Evolutionary conservation across 129 eudicot species (phyloP).

Genomic region (Dittrichia graveolens): DNA sequence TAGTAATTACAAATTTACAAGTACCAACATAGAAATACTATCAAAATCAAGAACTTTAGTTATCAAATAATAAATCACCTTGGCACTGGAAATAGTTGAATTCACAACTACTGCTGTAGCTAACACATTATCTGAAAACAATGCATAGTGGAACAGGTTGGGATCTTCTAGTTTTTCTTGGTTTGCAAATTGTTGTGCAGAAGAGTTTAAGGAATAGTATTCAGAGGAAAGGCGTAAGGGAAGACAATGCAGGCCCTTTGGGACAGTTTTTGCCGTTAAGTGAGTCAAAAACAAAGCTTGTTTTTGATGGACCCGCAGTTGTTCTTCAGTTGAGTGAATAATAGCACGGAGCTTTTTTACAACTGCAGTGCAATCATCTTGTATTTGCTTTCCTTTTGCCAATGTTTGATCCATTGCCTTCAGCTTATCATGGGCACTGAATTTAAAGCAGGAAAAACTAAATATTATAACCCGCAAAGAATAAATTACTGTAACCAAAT

Average conservation of each 20-base stretch:
- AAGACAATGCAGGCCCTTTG: slow-evolving; percentile 90
- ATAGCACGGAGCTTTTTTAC: slow-evolving; percentile 89
- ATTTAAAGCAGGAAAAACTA: slow-evolving; percentile 8
- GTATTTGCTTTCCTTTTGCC: slow-evolving; percentile 80
- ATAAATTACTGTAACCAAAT: background rate
- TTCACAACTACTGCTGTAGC: slow-evolving; percentile 85
- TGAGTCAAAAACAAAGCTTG: slow-evolving; percentile 80
- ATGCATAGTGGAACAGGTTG: slow-evolving; percentile 71
- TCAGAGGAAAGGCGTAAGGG: slow-evolving; percentile 82
- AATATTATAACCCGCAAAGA: background rate
- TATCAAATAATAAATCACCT: slow-evolving; percentile 40
- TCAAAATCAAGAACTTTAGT: background rate
- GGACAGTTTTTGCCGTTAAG: slow-evolving; percentile 80
- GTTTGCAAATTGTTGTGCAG: slow-evolving; percentile 59
- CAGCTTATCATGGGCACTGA: slow-evolving; percentile 69
- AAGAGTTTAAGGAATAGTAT: slow-evolving; percentile 58
- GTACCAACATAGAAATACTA: background rate
- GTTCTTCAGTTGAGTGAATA: slow-evolving; percentile 81
- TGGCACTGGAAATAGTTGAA: slow-evolving; percentile 68
- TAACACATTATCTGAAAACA: slow-evolving; percentile 76
- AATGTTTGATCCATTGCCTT: slow-evolving; percentile 82
- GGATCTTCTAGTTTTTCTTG: slow-evolving; percentile 68
- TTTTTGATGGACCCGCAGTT: slow-evolving; percentile 71
- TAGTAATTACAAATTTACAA: background rate
- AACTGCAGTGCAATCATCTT: slow-evolving; percentile 75